Percentiles rank a stretch among this genome's conserved stretches.
phyloP scores from a whole-genome alignment of 495 filamentous ascomycete species.

The Penicillium bialowiezense region DNA sequence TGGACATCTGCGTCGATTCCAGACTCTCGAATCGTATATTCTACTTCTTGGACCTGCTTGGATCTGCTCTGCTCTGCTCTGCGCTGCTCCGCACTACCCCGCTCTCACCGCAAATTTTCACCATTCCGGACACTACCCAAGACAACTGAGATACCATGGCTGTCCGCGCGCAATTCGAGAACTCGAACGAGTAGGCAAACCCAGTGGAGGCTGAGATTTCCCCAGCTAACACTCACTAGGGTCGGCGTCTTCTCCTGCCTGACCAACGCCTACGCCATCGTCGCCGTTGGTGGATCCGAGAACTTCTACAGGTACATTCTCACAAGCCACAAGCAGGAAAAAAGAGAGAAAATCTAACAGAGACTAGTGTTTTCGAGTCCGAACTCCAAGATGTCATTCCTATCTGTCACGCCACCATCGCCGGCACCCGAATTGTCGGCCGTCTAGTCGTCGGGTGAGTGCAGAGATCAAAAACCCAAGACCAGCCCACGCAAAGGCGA shows the following conservation, averaged over 20 bases:
- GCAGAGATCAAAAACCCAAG: neutral
- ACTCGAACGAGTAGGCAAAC: conserved; percentile 88
- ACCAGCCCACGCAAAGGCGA: neutral
- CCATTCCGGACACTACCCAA: neutral
- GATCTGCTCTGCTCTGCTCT: neutral
- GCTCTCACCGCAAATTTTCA: conserved; percentile 4
- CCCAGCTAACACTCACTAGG: conserved; percentile 40
- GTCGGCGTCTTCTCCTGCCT: conserved; percentile 95
- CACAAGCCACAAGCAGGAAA: neutral
- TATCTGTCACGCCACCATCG: conserved; percentile 96
- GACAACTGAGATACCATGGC: conserved; percentile 52
- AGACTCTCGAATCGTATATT: too few species aligned
- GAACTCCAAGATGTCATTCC: conserved; percentile 97
- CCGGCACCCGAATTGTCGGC: conserved; percentile 92
- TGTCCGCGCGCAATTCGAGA: conserved; percentile 91
- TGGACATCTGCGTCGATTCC: too few species aligned
- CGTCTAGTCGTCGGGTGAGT: conserved; percentile 90
- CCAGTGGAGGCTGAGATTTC: neutral
- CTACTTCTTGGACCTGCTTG: neutral
- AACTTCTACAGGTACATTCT: conserved; percentile 85
- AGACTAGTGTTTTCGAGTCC: conserved; percentile 77
- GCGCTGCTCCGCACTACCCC: conserved; percentile 5
- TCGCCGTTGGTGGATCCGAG: conserved; percentile 91
- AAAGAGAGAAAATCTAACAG: conserved; percentile 1
- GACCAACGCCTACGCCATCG: conserved; percentile 92